These are phyloP conservation scores for Eucalyptus pauciflora DNA, from an alignment of 345 rosid genomes.

Conservation along the genomic window DNA sequence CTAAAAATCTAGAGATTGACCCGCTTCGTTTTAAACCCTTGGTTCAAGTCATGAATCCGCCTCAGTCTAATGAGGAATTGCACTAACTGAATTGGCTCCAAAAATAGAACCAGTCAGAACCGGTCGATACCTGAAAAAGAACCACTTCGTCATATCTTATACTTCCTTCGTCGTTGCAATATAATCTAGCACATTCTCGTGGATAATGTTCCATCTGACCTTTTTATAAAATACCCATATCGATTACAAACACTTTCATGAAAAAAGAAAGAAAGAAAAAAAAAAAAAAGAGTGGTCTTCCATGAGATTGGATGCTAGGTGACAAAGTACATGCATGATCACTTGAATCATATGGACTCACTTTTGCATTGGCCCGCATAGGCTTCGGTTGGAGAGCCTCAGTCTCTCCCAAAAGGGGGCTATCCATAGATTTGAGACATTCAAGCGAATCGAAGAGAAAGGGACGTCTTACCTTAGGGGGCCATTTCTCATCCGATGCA, in stretches of 20 bases:
- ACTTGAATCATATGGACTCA: not conserved
- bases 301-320: not conserved
- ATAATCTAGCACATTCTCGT: not conserved
- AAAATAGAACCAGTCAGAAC: accelerated
- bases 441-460: not conserved
- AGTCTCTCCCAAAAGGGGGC: not conserved
- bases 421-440: not conserved
- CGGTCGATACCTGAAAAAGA: not conserved
- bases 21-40: accelerated
- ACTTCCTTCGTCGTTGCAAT: not conserved
- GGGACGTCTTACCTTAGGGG: not conserved
- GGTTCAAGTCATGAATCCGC: not conserved
- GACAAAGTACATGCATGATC: not conserved
- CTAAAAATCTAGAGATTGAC: accelerated
- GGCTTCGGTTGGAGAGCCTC: not conserved
- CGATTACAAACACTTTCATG: not conserved
- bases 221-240: not conserved
- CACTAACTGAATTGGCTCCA: accelerated
- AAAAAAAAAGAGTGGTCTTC: not conserved
- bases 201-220: not conserved
- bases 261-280: not conserved
- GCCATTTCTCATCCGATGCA: not conserved
- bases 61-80: not conserved
- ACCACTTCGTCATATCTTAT: not conserved
- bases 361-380: not conserved